Conservation (phyloP, 495 filamentous ascomycete species). For the Alectoria sarmentosa region DNA sequence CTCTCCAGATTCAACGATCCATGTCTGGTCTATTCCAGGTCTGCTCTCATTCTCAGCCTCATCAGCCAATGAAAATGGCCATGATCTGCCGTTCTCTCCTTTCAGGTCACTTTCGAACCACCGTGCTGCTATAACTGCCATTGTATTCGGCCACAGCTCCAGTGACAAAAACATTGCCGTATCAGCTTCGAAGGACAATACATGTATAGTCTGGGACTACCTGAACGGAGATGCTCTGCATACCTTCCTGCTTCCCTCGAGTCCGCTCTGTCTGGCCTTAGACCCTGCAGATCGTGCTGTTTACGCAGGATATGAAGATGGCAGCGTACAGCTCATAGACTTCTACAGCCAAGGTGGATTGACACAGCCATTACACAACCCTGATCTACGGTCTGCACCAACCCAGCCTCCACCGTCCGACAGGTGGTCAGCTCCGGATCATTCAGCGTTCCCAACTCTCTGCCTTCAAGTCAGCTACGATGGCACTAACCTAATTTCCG, state of each 20-base stretch:
- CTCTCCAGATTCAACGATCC: slow-evolving; percentile 79
- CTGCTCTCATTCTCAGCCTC: slow-evolving; percentile 57
- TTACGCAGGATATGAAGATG: slow-evolving; percentile 77
- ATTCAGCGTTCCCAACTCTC: slow-evolving; percentile 53
- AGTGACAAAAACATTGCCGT: slow-evolving; percentile 67
- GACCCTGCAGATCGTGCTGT: slow-evolving; percentile 80
- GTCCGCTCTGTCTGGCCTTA: slow-evolving; percentile 63
- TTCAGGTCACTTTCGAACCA: slow-evolving; percentile 70
- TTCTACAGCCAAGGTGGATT: slow-evolving; percentile 55
- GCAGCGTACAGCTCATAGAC: slow-evolving; percentile 72
- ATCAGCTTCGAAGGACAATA: slow-evolving; percentile 72
- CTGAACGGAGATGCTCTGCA: slow-evolving; percentile 64
- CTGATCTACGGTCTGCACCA: slow-evolving; percentile 46
- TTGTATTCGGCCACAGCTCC: slow-evolving; percentile 59
- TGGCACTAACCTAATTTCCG: slow-evolving; percentile 70
- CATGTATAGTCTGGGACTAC: slow-evolving; percentile 85
- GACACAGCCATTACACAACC: slow-evolving; percentile 48
- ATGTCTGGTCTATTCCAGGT: slow-evolving; percentile 76
- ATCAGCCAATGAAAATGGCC: slow-evolving; percentile 24
- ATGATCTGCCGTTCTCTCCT: slow-evolving; percentile 43
- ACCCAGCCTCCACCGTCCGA: slow-evolving; percentile 48
- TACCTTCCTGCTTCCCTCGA: slow-evolving; percentile 68
- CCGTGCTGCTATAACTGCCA: slow-evolving; percentile 65
- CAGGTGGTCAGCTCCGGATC: slow-evolving; percentile 54
- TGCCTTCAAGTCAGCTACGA: slow-evolving; percentile 70